Percentiles rank a stretch among this genome's conserved stretches.
phyloP scores from a whole-genome alignment of 176 grass and related monocot genomes.

The Oryza brachyantha region DNA sequence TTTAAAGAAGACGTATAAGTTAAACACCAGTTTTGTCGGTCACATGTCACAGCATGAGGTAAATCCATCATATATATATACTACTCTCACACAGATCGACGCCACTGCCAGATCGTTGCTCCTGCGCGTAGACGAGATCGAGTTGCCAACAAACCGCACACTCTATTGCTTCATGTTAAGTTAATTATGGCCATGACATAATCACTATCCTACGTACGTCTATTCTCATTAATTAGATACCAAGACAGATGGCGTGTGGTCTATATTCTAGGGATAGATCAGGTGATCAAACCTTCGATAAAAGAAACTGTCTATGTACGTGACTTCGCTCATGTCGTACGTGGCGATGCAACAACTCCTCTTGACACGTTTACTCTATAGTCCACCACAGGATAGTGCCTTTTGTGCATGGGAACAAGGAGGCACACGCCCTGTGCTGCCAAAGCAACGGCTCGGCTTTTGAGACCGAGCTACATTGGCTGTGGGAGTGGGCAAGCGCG shows the following conservation, averaged over 20 bases:
- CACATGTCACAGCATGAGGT: no score
- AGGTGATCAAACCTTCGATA: neutral
- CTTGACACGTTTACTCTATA: neutral
- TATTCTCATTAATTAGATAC: neutral
- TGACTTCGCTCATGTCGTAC: neutral
- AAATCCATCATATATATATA: no score
- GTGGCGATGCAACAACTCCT: neutral
- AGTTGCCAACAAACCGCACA: neutral
- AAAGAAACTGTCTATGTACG: neutral
- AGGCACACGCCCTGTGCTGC: constrained; percentile 10
- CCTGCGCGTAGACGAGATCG: neutral
- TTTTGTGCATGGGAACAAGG: neutral
- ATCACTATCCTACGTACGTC: no score
- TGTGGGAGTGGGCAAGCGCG: neutral
- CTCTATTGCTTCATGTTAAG: neutral
- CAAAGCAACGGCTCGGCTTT: constrained; percentile 8
- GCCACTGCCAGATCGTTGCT: neutral
- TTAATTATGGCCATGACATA: neutral
- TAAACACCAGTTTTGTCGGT: no score
- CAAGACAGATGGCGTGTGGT: neutral
- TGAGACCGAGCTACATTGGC: neutral
- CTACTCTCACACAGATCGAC: no score
- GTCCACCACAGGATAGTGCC: neutral
- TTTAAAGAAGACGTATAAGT: no score
- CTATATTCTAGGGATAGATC: neutral